Conservation (phyloP, 257 asterid species). For the Petunia axillaris region DNA sequence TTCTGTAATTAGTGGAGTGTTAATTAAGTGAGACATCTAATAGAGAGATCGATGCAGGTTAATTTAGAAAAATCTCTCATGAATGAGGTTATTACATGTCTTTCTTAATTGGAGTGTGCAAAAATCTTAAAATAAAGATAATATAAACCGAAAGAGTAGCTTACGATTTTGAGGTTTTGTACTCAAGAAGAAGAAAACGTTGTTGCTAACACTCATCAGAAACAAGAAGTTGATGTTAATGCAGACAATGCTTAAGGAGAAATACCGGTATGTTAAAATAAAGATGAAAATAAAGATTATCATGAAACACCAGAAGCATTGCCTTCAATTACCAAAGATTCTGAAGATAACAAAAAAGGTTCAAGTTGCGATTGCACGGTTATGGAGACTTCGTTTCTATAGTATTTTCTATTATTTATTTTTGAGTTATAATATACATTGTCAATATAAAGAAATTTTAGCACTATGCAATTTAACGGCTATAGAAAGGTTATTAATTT, state of each 20-base stretch:
- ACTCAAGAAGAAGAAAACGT: conserved; percentile 41
- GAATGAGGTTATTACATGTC: too few relatives aligned
- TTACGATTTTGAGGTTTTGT: conserved; percentile 9
- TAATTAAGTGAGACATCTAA: too few relatives aligned
- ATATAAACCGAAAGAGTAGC: neutral
- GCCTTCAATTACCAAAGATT: conserved; percentile 25
- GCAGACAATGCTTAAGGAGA: conserved; percentile 36
- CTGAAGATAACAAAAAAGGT: conserved; percentile 42
- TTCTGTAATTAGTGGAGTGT: too few relatives aligned
- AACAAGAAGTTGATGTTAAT: conserved; percentile 21
- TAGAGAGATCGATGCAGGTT: too few relatives aligned
- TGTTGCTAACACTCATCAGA: conserved; percentile 32
- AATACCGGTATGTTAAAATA: conserved; percentile 28
- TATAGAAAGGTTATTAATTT: too few relatives aligned
- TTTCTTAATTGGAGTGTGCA: too few relatives aligned
- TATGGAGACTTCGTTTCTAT: neutral
- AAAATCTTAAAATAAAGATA: too few relatives aligned
- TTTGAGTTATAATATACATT: too few relatives aligned
- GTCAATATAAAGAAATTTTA: too few relatives aligned
- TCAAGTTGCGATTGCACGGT: neutral
- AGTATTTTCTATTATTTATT: neutral
- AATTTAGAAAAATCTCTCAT: too few relatives aligned
- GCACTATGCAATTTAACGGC: too few relatives aligned
- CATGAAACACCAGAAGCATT: conserved; percentile 30
- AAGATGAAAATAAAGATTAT: conserved; percentile 33